phyloP scores from a whole-genome alignment of 306 rosid species.

The Acacia melanoxylon region DNA sequence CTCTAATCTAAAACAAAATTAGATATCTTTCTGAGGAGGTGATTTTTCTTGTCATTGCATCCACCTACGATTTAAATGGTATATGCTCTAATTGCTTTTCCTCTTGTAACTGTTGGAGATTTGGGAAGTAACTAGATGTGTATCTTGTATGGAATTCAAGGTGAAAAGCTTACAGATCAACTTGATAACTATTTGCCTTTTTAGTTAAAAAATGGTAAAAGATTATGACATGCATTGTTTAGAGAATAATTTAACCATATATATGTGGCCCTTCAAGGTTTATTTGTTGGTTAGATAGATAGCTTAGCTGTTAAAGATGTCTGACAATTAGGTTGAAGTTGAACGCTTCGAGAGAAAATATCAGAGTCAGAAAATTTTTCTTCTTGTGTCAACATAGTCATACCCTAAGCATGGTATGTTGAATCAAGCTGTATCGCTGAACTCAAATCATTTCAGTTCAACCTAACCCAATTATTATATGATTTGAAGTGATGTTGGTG shows the following conservation, averaged over 20 bases:
- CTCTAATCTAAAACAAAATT: neutral
- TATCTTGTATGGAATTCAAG: neutral
- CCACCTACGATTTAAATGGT: neutral
- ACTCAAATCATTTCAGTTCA: neutral
- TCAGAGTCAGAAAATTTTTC: neutral
- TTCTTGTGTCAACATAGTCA: neutral
- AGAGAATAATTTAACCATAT: neutral
- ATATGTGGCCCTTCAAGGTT: neutral
- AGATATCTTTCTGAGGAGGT: neutral
- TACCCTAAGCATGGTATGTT: neutral
- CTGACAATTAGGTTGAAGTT: neutral
- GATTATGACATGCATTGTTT: neutral
- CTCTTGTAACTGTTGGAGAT: neutral
- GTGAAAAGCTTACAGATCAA: neutral
- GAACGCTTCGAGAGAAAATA: no score
- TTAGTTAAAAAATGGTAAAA: neutral
- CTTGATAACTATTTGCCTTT: neutral
- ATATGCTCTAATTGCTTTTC: neutral
- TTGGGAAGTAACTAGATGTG: neutral
- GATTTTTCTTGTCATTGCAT: neutral
- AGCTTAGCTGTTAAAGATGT: neutral
- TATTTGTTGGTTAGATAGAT: neutral
- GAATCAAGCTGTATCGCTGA: neutral
- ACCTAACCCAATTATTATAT: neutral
- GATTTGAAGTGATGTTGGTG: neutral